phyloP scores from a whole-genome alignment of 1,284 basidiomycete genomes.

The Ceratobasidium papillatum region DNA sequence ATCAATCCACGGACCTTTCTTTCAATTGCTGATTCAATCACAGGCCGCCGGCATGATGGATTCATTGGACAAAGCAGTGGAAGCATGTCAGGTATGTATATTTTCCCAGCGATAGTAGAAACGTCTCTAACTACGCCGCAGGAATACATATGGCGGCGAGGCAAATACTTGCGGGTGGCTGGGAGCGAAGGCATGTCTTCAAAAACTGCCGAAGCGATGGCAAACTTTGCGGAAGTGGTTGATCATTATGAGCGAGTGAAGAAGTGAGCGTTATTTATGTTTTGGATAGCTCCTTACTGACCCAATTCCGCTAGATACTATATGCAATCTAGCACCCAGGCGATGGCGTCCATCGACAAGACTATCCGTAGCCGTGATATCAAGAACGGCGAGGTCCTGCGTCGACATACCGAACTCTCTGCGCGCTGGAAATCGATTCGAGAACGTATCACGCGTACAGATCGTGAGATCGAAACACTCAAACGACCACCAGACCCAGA shows the following conservation, averaged over 20 bases:
- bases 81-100: constrained; percentile 72
- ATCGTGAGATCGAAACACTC: constrained; percentile 83
- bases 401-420: constrained; percentile 85
- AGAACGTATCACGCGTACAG: constrained; percentile 78
- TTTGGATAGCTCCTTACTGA: neutral
- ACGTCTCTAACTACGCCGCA: constrained; percentile 48
- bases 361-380: constrained; percentile 89
- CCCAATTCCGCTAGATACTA: constrained; percentile 68
- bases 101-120: neutral
- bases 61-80: constrained; percentile 89
- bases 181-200: neutral
- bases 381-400: constrained; percentile 92
- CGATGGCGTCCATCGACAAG: constrained; percentile 92
- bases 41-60: constrained; percentile 93
- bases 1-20: neutral
- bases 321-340: constrained; percentile 89
- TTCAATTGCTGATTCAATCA: neutral
- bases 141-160: constrained; percentile 76
- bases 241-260: constrained; percentile 37
- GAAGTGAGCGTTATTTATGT: neutral
- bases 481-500: constrained; percentile 63
- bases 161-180: constrained; percentile 28
- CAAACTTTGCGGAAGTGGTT: constrained; percentile 16
- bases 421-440: constrained; percentile 81
- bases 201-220: neutral